Percentiles rank a stretch among this genome's conserved stretches.
Conservation (phyloP, 257 asterid species). For the Ehretia macrophylla region DNA sequence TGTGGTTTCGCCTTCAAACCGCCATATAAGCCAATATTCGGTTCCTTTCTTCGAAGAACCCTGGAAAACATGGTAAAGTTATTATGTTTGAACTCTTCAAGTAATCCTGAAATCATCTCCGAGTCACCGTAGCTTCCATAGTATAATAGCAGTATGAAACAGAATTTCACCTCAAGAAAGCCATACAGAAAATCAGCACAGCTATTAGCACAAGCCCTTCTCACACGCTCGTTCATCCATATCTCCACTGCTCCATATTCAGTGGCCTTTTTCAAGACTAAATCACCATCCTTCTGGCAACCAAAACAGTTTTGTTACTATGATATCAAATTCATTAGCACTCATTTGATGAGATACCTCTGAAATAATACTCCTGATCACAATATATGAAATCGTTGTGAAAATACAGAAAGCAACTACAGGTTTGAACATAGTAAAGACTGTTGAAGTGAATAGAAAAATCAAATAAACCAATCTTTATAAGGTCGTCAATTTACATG, state of each 20-base stretch:
- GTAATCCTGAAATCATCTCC: not conserved
- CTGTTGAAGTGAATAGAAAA: too few species aligned
- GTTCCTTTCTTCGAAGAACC: slow-evolving; percentile 73
- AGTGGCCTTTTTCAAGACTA: slow-evolving; percentile 84
- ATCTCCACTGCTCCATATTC: slow-evolving; percentile 99
- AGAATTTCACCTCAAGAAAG: slow-evolving; percentile 69
- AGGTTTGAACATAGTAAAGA: not conserved
- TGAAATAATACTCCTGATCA: not conserved
- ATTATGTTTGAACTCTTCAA: not conserved
- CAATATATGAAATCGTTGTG: not conserved
- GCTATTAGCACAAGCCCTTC: slow-evolving; percentile 93
- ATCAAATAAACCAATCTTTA: too few species aligned
- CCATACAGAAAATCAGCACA: slow-evolving; percentile 96
- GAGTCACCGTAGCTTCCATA: not conserved
- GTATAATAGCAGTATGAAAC: slow-evolving; percentile 2
- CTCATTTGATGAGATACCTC: not conserved
- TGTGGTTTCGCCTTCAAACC: slow-evolving; percentile 86
- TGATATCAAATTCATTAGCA: not conserved
- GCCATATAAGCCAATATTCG: slow-evolving; percentile 95
- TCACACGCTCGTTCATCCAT: slow-evolving; percentile 97
- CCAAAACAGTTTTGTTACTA: slow-evolving; percentile 10
- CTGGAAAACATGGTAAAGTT: slow-evolving; percentile 28
- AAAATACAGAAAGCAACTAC: not conserved
- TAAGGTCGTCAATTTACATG: too few species aligned
- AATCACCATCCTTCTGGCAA: slow-evolving; percentile 52